Base-by-base conservation (phyloP, 1,284 basidiomycete species). In the Calocybe gambosa region DNA sequence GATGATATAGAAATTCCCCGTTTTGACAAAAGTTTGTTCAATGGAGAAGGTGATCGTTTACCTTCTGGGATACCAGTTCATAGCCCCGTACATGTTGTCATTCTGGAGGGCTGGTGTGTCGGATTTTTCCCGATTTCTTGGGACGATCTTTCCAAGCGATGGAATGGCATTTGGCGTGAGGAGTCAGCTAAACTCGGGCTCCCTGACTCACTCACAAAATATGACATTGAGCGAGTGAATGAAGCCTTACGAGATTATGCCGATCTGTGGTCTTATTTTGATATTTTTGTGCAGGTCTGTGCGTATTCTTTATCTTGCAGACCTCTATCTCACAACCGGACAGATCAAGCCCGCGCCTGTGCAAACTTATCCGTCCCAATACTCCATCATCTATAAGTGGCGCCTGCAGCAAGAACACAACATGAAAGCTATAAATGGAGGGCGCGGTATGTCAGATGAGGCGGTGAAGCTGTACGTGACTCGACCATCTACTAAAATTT, bases 101-200 rank as follows among this genome's bases (percentile, higher is more conserved):
- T 98, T 38, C 71, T 97, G 40, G 91, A 93, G 63, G 89, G 87
- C 6, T 89, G 88, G 87, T 88, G 82, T 62, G 77, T 84, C 5
- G 87, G 87, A 1, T 90, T 90, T 57, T 75, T 74, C 50, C 80
- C 86, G 7, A 69, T 80, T 15, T 58, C 71, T 0, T 44, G 52
- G 13, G 62, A 66, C 20, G 76, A 78, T 51, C 62, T 91, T 55
- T 62, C 68, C 41, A 43, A 51, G 31, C 60, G 62, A 42, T 75
- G 71, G 72, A 55, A 65, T 49, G 55, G 61, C 40, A 47, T 62
- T 18, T 77, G 68, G 75, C 63, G 55, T 38, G 55, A 60, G 43
- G 65, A 73, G 57, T 51, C 65, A 43, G 56, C 51, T 18, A 54
- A 54, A 39, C 58, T 67, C 3, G 71, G 70, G 4, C 63, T 84